Conservation (phyloP, 2,329 filamentous ascomycete genomes). For the Pyricularia sp. region DNA sequence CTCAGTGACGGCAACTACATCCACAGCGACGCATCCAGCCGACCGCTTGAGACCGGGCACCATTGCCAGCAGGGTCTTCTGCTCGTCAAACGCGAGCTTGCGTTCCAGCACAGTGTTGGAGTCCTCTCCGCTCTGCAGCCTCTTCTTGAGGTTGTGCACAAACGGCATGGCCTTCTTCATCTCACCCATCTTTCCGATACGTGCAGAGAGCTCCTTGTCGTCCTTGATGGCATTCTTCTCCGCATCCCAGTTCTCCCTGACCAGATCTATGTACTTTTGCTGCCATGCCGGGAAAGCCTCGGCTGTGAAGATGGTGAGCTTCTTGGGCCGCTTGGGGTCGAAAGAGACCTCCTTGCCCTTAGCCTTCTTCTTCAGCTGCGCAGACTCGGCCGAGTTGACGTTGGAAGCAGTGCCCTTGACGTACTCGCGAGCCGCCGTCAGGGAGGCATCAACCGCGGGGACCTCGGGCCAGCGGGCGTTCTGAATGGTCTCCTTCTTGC, state of each 20-base stretch:
- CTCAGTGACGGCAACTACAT: conserved; percentile 59
- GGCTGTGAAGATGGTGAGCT: conserved; percentile 74
- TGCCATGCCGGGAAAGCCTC: conserved; percentile 82
- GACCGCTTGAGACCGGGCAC: conserved; percentile 65
- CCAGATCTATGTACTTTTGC: conserved; percentile 72
- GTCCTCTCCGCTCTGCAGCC: conserved; percentile 58
- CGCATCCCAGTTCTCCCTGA: conserved; percentile 57
- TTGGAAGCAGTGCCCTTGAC: conserved; percentile 62
- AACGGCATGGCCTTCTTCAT: conserved; percentile 99
- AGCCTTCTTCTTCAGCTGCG: conserved; percentile 73
- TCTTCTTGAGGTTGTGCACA: conserved; percentile 74
- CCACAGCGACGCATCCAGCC: conserved; percentile 54
- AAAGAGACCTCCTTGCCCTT: conserved; percentile 82
- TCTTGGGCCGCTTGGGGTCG: conserved; percentile 85
- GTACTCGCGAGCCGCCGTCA: conserved; percentile 73
- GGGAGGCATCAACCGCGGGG: conserved; percentile 47
- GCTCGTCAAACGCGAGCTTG: conserved; percentile 79
- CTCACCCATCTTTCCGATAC: conserved; percentile 71
- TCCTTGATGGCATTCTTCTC: conserved; percentile 46
- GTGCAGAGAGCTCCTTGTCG: conserved; percentile 67
- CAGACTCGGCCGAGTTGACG: conserved; percentile 75
- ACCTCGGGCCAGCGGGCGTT: conserved; percentile 62
- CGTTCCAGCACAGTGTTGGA: conserved; percentile 62
- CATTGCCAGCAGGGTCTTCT: conserved; percentile 63
- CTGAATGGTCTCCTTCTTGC: conserved; percentile 65